Evolutionary conservation across 2,329 filamentous ascomycete genomes (phyloP).

Genomic region (Colletotrichum sojae): DNA sequence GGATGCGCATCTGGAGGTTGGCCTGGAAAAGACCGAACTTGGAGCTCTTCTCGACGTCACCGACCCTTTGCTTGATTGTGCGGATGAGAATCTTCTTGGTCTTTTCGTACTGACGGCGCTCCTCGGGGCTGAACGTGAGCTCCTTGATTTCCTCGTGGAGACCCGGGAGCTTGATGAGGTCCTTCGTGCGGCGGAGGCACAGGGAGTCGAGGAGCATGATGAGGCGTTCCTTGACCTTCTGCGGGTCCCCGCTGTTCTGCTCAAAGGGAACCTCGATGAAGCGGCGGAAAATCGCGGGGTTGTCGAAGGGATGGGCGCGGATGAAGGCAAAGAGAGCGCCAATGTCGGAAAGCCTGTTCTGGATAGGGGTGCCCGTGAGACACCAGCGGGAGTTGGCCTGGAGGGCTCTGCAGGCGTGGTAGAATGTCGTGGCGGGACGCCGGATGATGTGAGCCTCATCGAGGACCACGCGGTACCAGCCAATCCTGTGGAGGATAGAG

Average conservation of each 20-base stretch:
- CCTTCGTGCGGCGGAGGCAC: conserved; percentile 58
- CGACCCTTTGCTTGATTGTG: conserved; percentile 54
- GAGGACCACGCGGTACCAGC: conserved; percentile 59
- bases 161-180: conserved; percentile 55
- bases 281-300: conserved; percentile 56
- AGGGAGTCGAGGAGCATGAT: conserved; percentile 54
- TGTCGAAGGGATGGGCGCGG: conserved; percentile 57
- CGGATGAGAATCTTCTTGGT: conserved; percentile 56
- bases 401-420: conserved; percentile 58
- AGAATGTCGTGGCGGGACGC: conserved; percentile 59
- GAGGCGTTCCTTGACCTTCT: conserved; percentile 48
- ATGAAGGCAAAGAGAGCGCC: conserved; percentile 66
- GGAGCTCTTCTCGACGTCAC: conserved; percentile 50
- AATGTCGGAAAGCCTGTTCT: conserved; percentile 67
- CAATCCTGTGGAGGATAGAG: conserved; percentile 49
- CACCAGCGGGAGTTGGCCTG: conserved; percentile 64
- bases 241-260: conserved; percentile 36
- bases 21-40: conserved; percentile 62
- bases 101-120: conserved; percentile 52
- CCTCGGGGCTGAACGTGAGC: conserved; percentile 50
- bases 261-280: conserved; percentile 59
- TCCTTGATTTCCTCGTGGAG: conserved; percentile 42
- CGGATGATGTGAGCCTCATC: conserved; percentile 65
- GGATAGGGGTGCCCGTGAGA: conserved; percentile 67
- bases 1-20: conserved; percentile 60